Conservation (phyloP, 2,329 filamentous ascomycete genomes). For the Neofusicoccum cordaticola region DNA sequence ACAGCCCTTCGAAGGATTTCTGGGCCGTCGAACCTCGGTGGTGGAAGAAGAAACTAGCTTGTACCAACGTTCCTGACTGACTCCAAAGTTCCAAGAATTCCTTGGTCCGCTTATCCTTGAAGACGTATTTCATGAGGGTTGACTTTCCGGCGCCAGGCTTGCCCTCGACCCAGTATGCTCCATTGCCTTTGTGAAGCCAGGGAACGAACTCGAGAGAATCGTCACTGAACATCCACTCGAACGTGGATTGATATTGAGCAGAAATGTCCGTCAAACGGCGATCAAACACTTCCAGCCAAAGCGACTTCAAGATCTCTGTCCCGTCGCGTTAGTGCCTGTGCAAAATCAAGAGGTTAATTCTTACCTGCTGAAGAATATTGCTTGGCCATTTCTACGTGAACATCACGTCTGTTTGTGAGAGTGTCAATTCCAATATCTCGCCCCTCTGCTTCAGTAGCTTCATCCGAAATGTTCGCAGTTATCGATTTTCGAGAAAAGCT, state of each 20-base stretch:
- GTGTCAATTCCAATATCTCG: too few species aligned
- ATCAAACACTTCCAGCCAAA: background rate
- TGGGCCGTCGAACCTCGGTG: slow-evolving; percentile 39
- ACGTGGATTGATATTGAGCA: background rate
- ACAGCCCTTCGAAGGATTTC: slow-evolving; percentile 41
- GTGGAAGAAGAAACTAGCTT: slow-evolving; percentile 45
- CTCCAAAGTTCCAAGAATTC: slow-evolving; percentile 37
- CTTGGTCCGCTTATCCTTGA: slow-evolving; percentile 21
- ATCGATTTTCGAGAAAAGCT: too few species aligned
- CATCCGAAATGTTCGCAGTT: too few species aligned
- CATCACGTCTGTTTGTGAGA: too few species aligned
- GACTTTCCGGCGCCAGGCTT: slow-evolving; percentile 50
- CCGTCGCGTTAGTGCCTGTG: background rate
- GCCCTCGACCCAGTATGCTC: slow-evolving; percentile 36
- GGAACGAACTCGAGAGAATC: background rate
- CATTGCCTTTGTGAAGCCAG: background rate
- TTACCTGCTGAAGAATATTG: background rate
- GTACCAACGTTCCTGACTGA: slow-evolving; percentile 23
- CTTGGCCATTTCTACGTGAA: fast-evolving
- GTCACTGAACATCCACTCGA: background rate
- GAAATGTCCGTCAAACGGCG: background rate
- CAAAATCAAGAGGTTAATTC: background rate
- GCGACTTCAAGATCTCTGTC: background rate
- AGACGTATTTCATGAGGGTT: slow-evolving; percentile 37
- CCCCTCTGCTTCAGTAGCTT: too few species aligned